Percentiles rank a stretch among this genome's conserved stretches.
These are phyloP conservation scores for Arabidopsis lyrata DNA, from an alignment of 441 rosid species.

Conservation along the genomic window DNA sequence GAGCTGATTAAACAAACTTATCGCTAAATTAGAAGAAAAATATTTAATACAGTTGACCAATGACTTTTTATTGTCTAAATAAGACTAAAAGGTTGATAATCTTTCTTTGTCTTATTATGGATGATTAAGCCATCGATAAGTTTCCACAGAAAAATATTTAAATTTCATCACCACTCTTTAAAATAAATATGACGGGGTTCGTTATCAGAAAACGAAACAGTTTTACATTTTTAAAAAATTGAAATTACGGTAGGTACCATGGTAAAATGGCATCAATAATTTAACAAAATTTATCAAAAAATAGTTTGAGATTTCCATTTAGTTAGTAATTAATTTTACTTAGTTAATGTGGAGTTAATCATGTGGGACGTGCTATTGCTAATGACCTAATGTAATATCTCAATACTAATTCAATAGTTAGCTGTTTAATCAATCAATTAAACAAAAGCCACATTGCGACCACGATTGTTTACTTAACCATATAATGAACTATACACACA, in stretches of 20 bases:
- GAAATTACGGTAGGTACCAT: not conserved
- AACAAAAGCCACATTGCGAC: constrained; percentile 46
- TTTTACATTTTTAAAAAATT: not conserved
- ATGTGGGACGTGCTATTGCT: constrained; percentile 31
- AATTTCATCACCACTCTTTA: constrained; percentile 5
- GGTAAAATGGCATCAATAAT: constrained; percentile 11
- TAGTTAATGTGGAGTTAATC: constrained; percentile 15
- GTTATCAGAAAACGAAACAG: not conserved
- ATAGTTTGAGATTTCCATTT: not conserved
- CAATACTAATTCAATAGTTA: constrained; percentile 9
- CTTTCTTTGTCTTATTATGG: constrained; percentile 37
- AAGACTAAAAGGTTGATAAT: constrained; percentile 44
- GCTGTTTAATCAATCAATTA: constrained; percentile 24
- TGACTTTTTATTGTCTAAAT: constrained; percentile 45
- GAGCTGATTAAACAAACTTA: constrained; percentile 39
- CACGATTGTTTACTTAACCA: constrained; percentile 47
- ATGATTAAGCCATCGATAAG: constrained; percentile 40
- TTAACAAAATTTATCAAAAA: not conserved
- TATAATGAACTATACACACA: constrained; percentile 37
- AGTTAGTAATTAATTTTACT: constrained; percentile 8
- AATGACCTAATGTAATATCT: constrained; percentile 14
- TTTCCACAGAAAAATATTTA: constrained; percentile 34
- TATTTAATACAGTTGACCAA: constrained; percentile 39
- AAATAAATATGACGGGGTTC: not conserved
- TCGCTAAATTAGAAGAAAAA: constrained; percentile 27